Percentiles rank a stretch among this genome's conserved stretches.
Evolutionary conservation across 176 grass and related monocot species (phyloP).

Genomic region (Phyllostachys edulis): DNA sequence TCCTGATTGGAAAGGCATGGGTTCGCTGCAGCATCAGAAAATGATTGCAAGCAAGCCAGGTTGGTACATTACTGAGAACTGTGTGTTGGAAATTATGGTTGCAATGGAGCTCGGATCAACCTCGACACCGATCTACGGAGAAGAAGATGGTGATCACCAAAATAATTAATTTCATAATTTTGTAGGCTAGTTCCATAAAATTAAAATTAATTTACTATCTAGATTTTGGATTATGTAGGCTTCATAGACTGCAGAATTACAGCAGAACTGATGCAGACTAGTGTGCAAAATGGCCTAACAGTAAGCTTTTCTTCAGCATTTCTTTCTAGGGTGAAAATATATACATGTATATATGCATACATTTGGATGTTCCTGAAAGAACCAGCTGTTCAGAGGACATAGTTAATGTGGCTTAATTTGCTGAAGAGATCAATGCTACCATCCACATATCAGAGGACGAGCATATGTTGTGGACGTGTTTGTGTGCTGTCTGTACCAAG

Average conservation of each 20-base stretch:
- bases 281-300: not conserved
- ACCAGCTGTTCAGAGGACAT: not conserved
- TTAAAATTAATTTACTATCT: not conserved
- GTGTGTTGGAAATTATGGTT: not conserved
- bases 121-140: not conserved
- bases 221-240: not conserved
- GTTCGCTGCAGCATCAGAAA: constrained; percentile 49
- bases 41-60: constrained; percentile 37
- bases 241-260: not conserved
- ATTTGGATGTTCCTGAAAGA: not conserved
- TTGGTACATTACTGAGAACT: constrained; percentile 15
- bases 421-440: not conserved
- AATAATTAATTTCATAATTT: not conserved
- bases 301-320: not conserved
- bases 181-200: not conserved
- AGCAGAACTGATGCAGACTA: not conserved
- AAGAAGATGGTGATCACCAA: not conserved
- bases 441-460: not conserved
- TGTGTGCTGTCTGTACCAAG: too few relatives aligned
- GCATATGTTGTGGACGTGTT: not conserved
- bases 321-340: not conserved
- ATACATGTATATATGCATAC: not conserved
- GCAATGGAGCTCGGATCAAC: not conserved
- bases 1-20: constrained; percentile 44
- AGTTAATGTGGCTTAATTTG: not conserved